Base-by-base conservation (phyloP, 2,329 filamentous ascomycete species). In the Alternaria arbusti region DNA sequence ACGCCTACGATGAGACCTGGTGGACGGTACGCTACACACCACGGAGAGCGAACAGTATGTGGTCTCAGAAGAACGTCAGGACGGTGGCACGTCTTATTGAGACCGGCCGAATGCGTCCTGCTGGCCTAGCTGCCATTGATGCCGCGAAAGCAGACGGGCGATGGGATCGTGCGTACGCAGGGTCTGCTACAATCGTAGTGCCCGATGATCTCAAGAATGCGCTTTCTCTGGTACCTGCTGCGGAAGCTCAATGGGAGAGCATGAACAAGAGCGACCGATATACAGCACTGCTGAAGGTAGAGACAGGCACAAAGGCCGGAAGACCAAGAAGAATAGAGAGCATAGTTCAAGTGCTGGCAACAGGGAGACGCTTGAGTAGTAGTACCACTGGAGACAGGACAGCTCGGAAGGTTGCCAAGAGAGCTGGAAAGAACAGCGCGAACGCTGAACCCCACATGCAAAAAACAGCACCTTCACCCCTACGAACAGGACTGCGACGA, bases 11-110 rank as follows among this genome's bases (percentile, higher is more conserved):
- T 65, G 81, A 80, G 0, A 69, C 76, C 4, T 83, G 82, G 67
- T 89, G 86, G 73, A 72, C 86, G 1, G 86, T 87, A 68, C 83
- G 86, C 9, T 89, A 88, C 79, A 88, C 87, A 1, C 87, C 87
- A 2, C 86, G 88, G 5, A 82, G 84, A 4, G 73, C 81, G 28
- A 83, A 82, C 32, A 88, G 86, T 69, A 71, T 86, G 7, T 90
- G 88, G 88, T 89, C 87, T 3, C 82, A 84, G 63, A 85, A 87
- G 45, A 90, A 90, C 68, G 86, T 89, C 3, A 78, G 78, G 10
- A 85, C 86, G 15, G 81, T 88, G 7, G 81, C 78, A 0, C 70
- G 69, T 6, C 75, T 90, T 4, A 74, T 81, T 1, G 72, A 74
- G 1, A 76, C 83, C 9, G 85, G 84, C 0, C 81, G 83, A 1